Evolutionary conservation across 2,329 filamentous ascomycete species (phyloP), one percentile per base, ranked within the genome.

Genomic region (Alternaria arborescens): DNA sequence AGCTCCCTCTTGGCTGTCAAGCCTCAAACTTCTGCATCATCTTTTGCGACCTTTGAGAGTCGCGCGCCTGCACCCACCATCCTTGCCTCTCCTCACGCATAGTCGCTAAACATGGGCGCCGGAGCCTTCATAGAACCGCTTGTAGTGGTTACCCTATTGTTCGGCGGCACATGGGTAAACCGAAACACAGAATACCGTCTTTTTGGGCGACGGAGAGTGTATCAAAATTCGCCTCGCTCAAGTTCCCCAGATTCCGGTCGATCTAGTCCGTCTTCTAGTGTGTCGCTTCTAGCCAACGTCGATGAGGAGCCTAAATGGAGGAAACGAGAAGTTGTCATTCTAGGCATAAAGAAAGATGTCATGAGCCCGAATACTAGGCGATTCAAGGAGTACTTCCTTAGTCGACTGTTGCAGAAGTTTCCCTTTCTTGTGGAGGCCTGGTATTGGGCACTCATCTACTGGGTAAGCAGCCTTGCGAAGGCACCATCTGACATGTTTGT

Each of bases 401-500:
- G 88, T 72, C 83, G 89, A 5, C 67, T 92, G 36, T 82, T 92
- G 14, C 83, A 83, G 58, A 89, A 86, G 71, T 87, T 91, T 66
- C 90, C 91, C 0, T 93, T 93, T 72, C 76, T 92, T 28, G 88
- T 88, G 1, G 91, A 93, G 77, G 89, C 86, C 41, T 92, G 89
- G 89, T 92, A 92, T 70, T 92, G 90, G 90, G 87, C 88, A 3
- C 79, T 91, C 64, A 88, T 92, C 52, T 92, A 92, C 80, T 92
- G 90, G 89, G 89, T 91, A 84, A 69, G 85, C 73, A 16, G 38
- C 12, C 24, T 8, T 24, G 46, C 46, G 20, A 16, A 28, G 5
- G 5, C n/a, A 8, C 3, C 8, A 8, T 8, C 30, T 10, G 12
- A 14, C 24, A 16, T 6, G 2, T 30, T 26, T 41, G 28, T n/a